Base-by-base conservation (phyloP, 1,139 yeast genomes). In the Pneumocystis oryctolagi region DNA sequence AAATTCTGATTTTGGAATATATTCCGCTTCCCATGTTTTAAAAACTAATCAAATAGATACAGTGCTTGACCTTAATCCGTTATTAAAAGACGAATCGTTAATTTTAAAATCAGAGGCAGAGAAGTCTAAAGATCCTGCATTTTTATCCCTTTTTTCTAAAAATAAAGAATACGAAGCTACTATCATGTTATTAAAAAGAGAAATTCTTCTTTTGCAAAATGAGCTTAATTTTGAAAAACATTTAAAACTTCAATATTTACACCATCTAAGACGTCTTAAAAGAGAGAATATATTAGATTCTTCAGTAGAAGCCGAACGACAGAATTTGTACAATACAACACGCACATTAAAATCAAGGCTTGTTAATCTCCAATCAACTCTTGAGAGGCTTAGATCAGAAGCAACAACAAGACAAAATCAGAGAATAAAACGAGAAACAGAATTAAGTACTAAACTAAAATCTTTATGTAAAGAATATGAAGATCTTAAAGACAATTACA, bases 221-320 rank as follows among this genome's bases (percentile, higher is more conserved):
- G 90, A 85, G 70, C 74, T 84, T 60, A 86, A 84, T 62, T 84
- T 85, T 70, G 76, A 82, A 9, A 77, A 79, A 62, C 84, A 82
- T 70, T 72, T 83, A 71, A 81, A 80, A 65, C 78, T 79, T 64
- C 76, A 83, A 66, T 79, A 78, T 63, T 80, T 80, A 66, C 76
- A 76, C 62, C 77, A 80, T 59, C 78, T 80, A 62, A 72, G 79
- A 32, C 68, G 73, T 58, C 69, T 77, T 62, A 73, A 74, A 56
- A 60, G 67, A n/a, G 65, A 63, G 28, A 58, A 62, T n/a, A 61
- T 65, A 20, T 59, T 61, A 20, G 66, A 65, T 53, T 62, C 63
- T 12, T 64, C 65, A 6, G 65, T 65, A 9, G 66, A 65, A 35
- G 34, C 65, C 3, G 66, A 65, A 56, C 64, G 66, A 14, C 66